Conservation (phyloP, 257 asterid species). For the Capsicum pubescens region DNA sequence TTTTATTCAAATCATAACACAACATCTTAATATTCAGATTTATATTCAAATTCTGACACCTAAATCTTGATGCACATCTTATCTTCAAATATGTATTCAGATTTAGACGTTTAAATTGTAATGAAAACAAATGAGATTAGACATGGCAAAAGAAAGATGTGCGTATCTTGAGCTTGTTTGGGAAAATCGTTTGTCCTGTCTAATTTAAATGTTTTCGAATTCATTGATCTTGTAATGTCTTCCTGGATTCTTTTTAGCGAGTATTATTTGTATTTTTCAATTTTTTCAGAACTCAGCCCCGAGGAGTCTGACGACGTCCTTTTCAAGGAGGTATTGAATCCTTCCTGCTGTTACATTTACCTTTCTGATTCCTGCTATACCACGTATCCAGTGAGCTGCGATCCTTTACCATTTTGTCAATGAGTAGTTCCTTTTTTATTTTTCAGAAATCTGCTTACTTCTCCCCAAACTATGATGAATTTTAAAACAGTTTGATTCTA, state of each 20-base stretch:
- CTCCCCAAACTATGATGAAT: background rate
- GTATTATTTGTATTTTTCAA: slow-evolving; percentile 9
- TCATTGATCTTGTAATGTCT: slow-evolving; percentile 27
- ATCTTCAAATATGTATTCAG: background rate
- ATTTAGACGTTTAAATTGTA: background rate
- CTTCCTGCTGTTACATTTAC: slow-evolving; percentile 13
- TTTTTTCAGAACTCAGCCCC: slow-evolving; percentile 78
- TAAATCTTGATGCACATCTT: background rate
- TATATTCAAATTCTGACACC: background rate
- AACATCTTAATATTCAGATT: background rate
- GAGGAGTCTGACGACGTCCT: slow-evolving; percentile 98
- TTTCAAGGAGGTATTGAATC: slow-evolving; percentile 78
- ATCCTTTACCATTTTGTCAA: background rate
- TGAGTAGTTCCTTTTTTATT: background rate
- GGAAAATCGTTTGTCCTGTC: background rate
- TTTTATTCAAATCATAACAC: background rate
- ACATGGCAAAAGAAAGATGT: slow-evolving; percentile 22
- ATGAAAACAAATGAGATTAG: background rate
- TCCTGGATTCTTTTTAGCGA: slow-evolving; percentile 3
- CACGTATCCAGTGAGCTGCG: background rate
- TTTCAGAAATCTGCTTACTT: background rate
- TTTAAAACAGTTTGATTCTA: background rate
- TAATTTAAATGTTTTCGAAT: slow-evolving; percentile 8
- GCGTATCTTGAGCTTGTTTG: background rate
- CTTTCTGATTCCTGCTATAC: background rate